Evolutionary conservation across 176 grass and related monocot genomes (phyloP), one percentile per base, ranked within the genome.

Genomic region (Alloteropsis semialata): DNA sequence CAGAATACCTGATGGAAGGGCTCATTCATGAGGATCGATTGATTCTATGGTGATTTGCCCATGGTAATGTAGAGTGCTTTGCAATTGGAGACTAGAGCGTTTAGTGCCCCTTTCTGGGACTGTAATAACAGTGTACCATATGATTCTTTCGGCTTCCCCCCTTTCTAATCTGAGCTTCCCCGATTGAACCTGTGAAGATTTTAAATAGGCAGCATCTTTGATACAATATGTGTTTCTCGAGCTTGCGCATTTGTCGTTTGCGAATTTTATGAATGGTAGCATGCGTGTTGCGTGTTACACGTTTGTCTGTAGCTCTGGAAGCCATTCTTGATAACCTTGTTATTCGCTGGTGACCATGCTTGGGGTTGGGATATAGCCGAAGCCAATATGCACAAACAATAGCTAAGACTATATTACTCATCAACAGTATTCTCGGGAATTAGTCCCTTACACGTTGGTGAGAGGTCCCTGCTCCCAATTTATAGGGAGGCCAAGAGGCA

Each of bases 81-180:
- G 45, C 72, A 72, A 50, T 22, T 72, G 75, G 54, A 63, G 32
- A 32, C 27, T 53, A 18, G 57, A 44, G 27, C 29, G 13, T 64
- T 54, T 33, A 32, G 37, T 80, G 22, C 18, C 66, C 41, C 10
- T 27, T 72, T 45, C n/a, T 73, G 77, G 69, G 34, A 61, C 28
- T 22, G 55, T 78, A 57, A 78, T 54, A 19, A 62, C 61, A 65
- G 22, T 65, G 68, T 84, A 65, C 82, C 41, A 37, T 82, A 64
- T 39, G 66, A 73, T 79, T 84, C 74, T 73, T 83, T 65, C 12
- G 68, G 56, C 57, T 76, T 81, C 19, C 5, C 4, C 24, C 32
- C 10, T 29, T 22, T 38, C 27, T 43, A 78, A 72, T n/a, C 15
- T 76, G 70, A 59, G 77, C 16, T 9, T 39, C 22, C 6, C 9